These are phyloP conservation scores for Sporothrix luriei DNA, from an alignment of 2,329 filamentous ascomycete species.

Conservation along the genomic window DNA sequence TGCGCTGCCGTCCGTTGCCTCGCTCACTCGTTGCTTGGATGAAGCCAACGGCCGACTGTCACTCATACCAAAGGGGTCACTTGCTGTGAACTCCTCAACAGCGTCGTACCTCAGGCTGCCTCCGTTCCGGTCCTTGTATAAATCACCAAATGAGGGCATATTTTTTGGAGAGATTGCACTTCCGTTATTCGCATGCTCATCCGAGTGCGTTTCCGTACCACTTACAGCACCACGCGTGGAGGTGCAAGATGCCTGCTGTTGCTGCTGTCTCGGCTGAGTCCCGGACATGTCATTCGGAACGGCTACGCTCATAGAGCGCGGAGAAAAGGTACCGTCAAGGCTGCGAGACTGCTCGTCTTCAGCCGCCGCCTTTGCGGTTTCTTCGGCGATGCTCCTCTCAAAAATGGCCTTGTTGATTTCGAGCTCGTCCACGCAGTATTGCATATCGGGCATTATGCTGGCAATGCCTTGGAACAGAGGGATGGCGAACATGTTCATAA, in stretches of 20 bases:
- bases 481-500: conserved; percentile 94
- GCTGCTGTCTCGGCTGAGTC: conserved; percentile 26
- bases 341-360: conserved; percentile 41
- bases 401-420: conserved; percentile 75
- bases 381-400: conserved; percentile 66
- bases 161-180: conserved; percentile 38
- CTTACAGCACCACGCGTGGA: neutral
- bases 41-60: conserved; percentile 48
- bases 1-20: conserved; percentile 63
- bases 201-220: neutral
- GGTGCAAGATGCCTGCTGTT: conserved; percentile 31
- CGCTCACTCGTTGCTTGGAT: conserved; percentile 59
- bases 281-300: conserved; percentile 31
- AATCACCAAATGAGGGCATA: conserved; percentile 42
- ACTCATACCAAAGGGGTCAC: conserved; percentile 52
- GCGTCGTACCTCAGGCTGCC: conserved; percentile 51
- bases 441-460: conserved; percentile 81
- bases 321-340: conserved; percentile 50
- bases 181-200: neutral
- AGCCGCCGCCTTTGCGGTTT: conserved; percentile 57
- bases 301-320: conserved; percentile 50
- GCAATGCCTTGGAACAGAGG: conserved; percentile 88
- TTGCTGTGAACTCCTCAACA: conserved; percentile 52
- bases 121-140: conserved; percentile 50
- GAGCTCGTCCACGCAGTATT: conserved; percentile 81